phyloP scores from a whole-genome alignment of 2,329 filamentous ascomycete species.

The Fusarium staphyleae region DNA sequence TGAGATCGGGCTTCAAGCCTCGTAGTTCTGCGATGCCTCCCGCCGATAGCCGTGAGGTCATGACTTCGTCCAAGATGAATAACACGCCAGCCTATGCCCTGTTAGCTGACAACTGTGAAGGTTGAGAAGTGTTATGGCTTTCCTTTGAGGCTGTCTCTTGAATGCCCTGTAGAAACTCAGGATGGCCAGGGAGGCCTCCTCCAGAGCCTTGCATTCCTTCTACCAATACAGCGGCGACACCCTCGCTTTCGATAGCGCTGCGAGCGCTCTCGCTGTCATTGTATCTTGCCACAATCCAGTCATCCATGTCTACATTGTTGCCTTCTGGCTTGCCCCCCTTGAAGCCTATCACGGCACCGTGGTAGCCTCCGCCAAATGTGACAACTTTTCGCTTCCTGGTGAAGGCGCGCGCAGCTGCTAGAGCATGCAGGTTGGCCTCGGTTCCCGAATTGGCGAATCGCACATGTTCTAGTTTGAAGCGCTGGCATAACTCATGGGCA shows the following conservation, averaged over 20 bases:
- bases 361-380: conserved; percentile 56
- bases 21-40: conserved; percentile 56
- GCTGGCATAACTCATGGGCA: conserved; percentile 58
- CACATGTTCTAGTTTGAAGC: conserved; percentile 63
- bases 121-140: not conserved
- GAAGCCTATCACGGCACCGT: conserved; percentile 50
- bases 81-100: conserved; percentile 55
- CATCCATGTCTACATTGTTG: conserved; percentile 58
- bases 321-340: conserved; percentile 44
- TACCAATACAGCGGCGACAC: conserved; percentile 68
- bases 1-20: conserved; percentile 64
- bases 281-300: conserved; percentile 68
- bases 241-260: conserved; percentile 51
- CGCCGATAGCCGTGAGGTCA: conserved; percentile 66
- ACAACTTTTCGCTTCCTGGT: conserved; percentile 56
- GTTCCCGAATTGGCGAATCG: conserved; percentile 72
- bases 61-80: conserved; percentile 75
- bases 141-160: conserved; percentile 54
- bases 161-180: conserved; percentile 60
- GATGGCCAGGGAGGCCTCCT: conserved; percentile 60
- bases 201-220: conserved; percentile 72
- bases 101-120: not conserved
- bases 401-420: conserved; percentile 60
- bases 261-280: conserved; percentile 62
- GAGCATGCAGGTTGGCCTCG: conserved; percentile 67